Evolutionary conservation across 2,329 filamentous ascomycete species (phyloP), one percentile per base, ranked within the genome.

Genomic region (Cladosporium sp.): DNA sequence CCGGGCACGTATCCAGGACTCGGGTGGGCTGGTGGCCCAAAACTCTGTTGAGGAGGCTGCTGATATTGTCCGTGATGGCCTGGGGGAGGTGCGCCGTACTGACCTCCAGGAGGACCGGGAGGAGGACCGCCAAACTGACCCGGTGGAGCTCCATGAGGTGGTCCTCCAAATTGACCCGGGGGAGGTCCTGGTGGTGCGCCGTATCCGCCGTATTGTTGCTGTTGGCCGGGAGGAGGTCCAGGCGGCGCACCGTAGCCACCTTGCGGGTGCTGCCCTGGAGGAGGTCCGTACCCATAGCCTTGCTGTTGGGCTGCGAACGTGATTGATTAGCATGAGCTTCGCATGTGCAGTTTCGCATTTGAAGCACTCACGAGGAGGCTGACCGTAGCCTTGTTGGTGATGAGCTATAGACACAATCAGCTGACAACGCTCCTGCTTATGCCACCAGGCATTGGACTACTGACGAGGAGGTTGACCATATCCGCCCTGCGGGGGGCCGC

Each of bases 1-100:
- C 82, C 80, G 0, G 85, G 78, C 2, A 83, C 82, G 62, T 96
- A 96, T 30, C 91, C 91, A 0, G 79, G 70, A 0, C 87, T 87
- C 0, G 88, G 81, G 9, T 80, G 78, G 1, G 84, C 82, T 9
- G 85, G 81, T 37, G 79, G 74, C 5, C 61, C 64, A 13, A 52
- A 52, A n/a, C 52, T 56, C 37, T 43, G 53, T 4, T 51, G 50
- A 15, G 44, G 50, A 13, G 50, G 50, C 19, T 47, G 42, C 8
- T 54, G 54, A 34, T 57, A 54, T 20, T 52, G 54, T 4, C 22
- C 22, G 22, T 27, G 22, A 27, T 27, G 58, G 22, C 56, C 56
- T 38, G 53, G 55, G 7, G 60, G 58, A 36, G 49, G 41, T 12
- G 52, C 51, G n/a, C 56, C 55, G 41, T 52, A 55, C 30, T 55